Evolutionary conservation across 2,329 filamentous ascomycete species (phyloP).

Genomic region (Sporothrix pseudoabietina): DNA sequence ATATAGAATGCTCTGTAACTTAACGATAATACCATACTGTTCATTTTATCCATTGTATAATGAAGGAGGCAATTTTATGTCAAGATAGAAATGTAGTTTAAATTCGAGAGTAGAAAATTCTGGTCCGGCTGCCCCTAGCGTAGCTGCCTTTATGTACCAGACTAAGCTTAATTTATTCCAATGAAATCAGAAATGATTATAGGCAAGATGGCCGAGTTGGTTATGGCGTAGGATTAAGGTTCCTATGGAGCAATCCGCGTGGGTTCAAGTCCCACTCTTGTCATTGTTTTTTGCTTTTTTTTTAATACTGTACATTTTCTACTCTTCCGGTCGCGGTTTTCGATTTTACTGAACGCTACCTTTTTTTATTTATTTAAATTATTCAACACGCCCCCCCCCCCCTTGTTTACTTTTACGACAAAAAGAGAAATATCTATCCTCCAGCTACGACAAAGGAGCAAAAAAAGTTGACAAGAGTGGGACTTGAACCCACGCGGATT

Average conservation of each 20-base stretch:
- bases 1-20: background rate
- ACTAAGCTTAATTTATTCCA: background rate
- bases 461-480: conserved; percentile 38
- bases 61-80: no score
- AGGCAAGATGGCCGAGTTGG: conserved; percentile 39
- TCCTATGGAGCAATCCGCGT: conserved; percentile 42
- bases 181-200: conserved; percentile 35
- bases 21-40: background rate
- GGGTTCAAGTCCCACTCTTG: conserved; percentile 42
- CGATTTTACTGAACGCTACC: background rate
- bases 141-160: background rate
- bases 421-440: no score
- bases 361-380: background rate
- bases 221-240: conserved; percentile 41
- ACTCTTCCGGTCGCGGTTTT: no score
- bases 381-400: background rate
- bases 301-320: background rate
- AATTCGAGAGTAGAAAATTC: no score
- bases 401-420: no score
- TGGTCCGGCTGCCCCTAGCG: background rate
- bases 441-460: background rate
- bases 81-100: no score
- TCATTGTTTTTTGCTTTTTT: conserved; percentile 18
- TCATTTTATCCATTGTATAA: no score
- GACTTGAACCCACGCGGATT: conserved; percentile 46